Percentiles rank a stretch among this genome's conserved stretches.
phyloP scores from a whole-genome alignment of 2,329 filamentous ascomycete species.

The Apiospora phragmitis region DNA sequence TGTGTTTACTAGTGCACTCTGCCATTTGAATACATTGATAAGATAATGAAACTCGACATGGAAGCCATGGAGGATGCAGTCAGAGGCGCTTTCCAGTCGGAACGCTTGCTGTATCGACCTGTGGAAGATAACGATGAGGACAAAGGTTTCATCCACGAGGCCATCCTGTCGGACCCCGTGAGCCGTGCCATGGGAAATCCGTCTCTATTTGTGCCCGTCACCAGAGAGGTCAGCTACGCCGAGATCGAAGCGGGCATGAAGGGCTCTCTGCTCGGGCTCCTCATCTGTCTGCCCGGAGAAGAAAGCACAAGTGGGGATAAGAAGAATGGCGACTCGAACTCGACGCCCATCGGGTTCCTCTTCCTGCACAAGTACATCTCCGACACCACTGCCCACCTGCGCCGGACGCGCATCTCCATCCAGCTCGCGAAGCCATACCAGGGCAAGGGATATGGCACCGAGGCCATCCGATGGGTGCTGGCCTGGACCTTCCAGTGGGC shows the following conservation, averaged over 20 bases:
- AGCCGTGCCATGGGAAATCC: slow-evolving; percentile 7
- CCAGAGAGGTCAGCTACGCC: slow-evolving; percentile 14
- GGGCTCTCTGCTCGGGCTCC: slow-evolving; percentile 18
- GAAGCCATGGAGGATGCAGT: slow-evolving; percentile 17
- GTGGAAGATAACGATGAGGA: slow-evolving; percentile 25
- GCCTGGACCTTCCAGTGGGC: slow-evolving; percentile 47
- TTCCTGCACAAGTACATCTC: neutral
- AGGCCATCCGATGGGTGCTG: slow-evolving; percentile 47
- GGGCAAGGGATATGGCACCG: slow-evolving; percentile 44
- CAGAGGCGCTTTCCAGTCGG: slow-evolving; percentile 22
- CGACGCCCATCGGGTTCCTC: neutral
- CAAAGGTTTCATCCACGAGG: slow-evolving; percentile 20
- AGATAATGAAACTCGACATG: slow-evolving; percentile 14
- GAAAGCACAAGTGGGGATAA: neutral
- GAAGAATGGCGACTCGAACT: neutral
- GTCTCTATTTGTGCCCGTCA: slow-evolving; percentile 18
- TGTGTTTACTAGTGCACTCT: neutral
- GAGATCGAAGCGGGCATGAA: slow-evolving; percentile 15
- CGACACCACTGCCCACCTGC: neutral
- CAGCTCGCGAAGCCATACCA: slow-evolving; percentile 35
- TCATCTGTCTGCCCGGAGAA: slow-evolving; percentile 21
- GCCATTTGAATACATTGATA: too few relatives aligned
- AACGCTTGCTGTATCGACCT: slow-evolving; percentile 26
- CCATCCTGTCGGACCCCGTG: slow-evolving; percentile 12
- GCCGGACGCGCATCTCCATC: slow-evolving; percentile 33